A percentile compares a stretch with the other conserved stretches of the same genome.
phyloP scores from a whole-genome alignment of 208 protist species.

The Leishmania braziliensis region DNA sequence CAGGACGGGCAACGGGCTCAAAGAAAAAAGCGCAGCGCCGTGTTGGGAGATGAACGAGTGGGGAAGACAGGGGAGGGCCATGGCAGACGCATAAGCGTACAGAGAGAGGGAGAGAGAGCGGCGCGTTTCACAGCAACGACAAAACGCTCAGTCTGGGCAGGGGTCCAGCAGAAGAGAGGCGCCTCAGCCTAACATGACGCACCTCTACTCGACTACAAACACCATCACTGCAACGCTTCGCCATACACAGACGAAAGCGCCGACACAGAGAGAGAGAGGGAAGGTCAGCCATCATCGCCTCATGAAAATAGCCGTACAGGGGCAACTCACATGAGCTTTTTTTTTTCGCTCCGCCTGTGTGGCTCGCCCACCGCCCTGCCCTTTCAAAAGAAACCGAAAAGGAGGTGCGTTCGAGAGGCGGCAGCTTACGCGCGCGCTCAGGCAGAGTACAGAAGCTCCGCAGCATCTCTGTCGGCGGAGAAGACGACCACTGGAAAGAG shows the following conservation, averaged over 20 bases:
- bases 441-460: slow-evolving; percentile 37
- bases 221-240: background rate
- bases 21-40: background rate
- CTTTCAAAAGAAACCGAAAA: background rate
- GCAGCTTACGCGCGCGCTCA: background rate
- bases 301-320: background rate
- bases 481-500: slow-evolving; percentile 69
- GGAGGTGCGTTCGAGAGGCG: background rate
- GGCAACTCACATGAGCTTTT: background rate
- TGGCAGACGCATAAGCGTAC: background rate
- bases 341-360: background rate
- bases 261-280: background rate
- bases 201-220: background rate
- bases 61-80: background rate
- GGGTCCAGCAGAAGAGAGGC: background rate
- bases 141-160: background rate
- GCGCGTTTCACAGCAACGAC: background rate
- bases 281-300: background rate
- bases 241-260: background rate
- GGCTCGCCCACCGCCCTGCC: background rate
- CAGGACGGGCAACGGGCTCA: background rate
- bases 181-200: background rate
- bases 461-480: slow-evolving; percentile 41
- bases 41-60: background rate
- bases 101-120: background rate